Evolutionary conservation across 106 monocot species (phyloP).

Genomic region (Allium fistulosum): DNA sequence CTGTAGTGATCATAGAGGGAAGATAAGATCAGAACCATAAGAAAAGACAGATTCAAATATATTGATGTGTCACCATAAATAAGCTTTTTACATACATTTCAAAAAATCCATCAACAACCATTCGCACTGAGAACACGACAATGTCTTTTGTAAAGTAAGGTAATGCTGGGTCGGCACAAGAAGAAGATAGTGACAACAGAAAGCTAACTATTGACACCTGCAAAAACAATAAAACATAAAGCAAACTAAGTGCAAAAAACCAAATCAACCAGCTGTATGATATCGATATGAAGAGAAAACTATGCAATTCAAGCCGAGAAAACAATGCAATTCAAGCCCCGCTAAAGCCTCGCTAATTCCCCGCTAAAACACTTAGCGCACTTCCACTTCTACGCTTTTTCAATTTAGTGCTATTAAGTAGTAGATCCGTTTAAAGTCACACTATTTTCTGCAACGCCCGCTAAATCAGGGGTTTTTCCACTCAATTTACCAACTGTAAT

Average conservation of each 20-base stretch:
- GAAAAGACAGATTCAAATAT: neutral
- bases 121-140: conserved; percentile 41
- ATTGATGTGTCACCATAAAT: too few relatives aligned
- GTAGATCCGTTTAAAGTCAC: too few relatives aligned
- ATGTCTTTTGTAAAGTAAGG: conserved; percentile 60
- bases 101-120: conserved; percentile 87
- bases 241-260: neutral
- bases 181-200: conserved; percentile 63
- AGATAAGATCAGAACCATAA: conserved; percentile 1
- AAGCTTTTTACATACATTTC: conserved; percentile 43
- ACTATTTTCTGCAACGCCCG: too few relatives aligned
- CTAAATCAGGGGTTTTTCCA: too few relatives aligned
- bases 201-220: conserved; percentile 88
- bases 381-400: too few relatives aligned
- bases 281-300: neutral
- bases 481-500: too few relatives aligned
- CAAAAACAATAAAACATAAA: conserved; percentile 2
- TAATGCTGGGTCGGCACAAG: conserved; percentile 33
- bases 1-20: conserved; percentile 17
- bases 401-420: too few relatives aligned
- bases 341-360: too few relatives aligned
- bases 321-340: too few relatives aligned
- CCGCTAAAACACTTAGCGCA: too few relatives aligned
- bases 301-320: too few relatives aligned
- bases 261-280: neutral